Percentiles rank a stretch among this genome's conserved stretches.
phyloP scores from a whole-genome alignment of 1,139 yeast species.

The Zygoascus meyerae region DNA sequence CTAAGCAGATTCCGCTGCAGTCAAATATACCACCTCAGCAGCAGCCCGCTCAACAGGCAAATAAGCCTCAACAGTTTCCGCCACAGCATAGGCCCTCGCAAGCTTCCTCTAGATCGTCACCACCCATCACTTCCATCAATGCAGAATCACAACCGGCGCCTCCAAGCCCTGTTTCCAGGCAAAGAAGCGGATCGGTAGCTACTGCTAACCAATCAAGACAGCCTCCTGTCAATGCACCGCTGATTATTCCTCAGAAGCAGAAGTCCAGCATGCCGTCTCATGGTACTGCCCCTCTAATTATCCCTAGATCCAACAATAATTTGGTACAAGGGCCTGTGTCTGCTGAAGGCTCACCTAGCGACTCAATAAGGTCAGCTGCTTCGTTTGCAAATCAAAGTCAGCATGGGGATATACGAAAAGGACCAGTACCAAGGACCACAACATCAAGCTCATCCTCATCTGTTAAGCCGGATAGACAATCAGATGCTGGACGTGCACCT shows the following conservation, averaged over 20 bases:
- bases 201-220: background rate
- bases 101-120: no score
- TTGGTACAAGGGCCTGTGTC: background rate
- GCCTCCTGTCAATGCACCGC: background rate
- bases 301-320: background rate
- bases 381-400: background rate
- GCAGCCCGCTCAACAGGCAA: no score
- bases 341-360: background rate
- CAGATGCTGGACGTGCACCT: constrained; percentile 8
- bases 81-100: no score
- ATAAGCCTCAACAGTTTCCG: no score
- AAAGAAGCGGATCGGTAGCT: constrained; percentile 3
- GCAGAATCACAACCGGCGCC: background rate
- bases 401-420: background rate
- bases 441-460: background rate
- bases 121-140: background rate
- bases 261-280: background rate
- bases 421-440: background rate
- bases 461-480: background rate
- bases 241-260: background rate
- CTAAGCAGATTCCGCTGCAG: background rate
- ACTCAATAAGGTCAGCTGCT: background rate
- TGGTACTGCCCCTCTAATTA: background rate
- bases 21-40: no score
- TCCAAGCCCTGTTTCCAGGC: background rate